Evolutionary conservation across 345 rosid species (phyloP).

Genomic region (Rhodamnia rubescens): DNA sequence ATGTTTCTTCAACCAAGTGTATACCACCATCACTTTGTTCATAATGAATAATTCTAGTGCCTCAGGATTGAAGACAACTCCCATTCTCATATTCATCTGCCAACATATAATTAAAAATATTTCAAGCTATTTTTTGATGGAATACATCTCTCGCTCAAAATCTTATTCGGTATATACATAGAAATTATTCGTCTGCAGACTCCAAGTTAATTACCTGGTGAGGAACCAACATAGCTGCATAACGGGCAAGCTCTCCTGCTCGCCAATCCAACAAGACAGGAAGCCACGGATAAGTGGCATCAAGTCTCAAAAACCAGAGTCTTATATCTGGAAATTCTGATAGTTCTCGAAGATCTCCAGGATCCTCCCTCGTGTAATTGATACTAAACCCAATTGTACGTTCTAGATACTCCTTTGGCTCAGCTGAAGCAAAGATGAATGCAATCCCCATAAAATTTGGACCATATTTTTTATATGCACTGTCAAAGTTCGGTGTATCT

Average conservation of each 20-base stretch:
- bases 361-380: constrained; percentile 60
- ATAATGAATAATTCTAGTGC: constrained; percentile 70
- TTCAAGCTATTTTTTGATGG: background rate
- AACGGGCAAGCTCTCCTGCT: constrained; percentile 89
- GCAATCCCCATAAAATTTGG: background rate
- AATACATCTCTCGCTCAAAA: background rate
- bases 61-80: constrained; percentile 83
- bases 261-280: constrained; percentile 81
- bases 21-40: constrained; percentile 62
- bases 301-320: constrained; percentile 87
- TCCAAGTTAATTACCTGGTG: constrained; percentile 42
- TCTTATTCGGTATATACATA: background rate
- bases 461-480: background rate
- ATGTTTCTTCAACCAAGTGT: constrained; percentile 59
- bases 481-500: background rate
- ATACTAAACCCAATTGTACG: constrained; percentile 67
- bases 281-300: constrained; percentile 74
- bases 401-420: constrained; percentile 51
- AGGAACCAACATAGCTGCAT: constrained; percentile 76
- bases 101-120: background rate
- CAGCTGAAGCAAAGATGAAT: constrained; percentile 15
- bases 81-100: constrained; percentile 85
- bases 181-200: background rate
- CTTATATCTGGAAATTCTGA: constrained; percentile 82
- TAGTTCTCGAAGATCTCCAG: constrained; percentile 53